Conservation (phyloP, 208 protist genomes). For the Crithidia mellificae region DNA sequence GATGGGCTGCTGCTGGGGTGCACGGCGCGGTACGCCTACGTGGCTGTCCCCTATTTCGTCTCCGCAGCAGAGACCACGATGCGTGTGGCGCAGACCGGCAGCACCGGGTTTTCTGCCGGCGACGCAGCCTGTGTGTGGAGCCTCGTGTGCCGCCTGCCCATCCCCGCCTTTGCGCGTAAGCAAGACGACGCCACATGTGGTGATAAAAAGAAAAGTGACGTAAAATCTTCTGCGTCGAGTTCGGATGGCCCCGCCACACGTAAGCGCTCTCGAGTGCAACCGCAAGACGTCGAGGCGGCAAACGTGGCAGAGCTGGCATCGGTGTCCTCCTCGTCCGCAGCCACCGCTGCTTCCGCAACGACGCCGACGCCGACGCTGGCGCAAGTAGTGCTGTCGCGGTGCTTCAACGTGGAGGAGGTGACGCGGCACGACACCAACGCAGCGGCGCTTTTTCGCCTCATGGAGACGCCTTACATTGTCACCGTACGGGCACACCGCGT, state of each 20-base stretch:
- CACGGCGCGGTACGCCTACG: slow-evolving; percentile 72
- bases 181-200: background rate
- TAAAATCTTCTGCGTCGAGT: too few species aligned
- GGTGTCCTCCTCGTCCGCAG: too few species aligned
- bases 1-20: slow-evolving; percentile 49
- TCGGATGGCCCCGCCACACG: slow-evolving; percentile 6
- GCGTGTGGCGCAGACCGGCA: background rate
- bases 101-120: too few species aligned
- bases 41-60: slow-evolving; percentile 55
- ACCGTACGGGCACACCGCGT: slow-evolving; percentile 65
- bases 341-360: too few species aligned
- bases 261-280: background rate
- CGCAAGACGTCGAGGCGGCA: too few species aligned
- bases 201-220: background rate
- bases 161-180: slow-evolving; percentile 20
- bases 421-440: slow-evolving; percentile 42
- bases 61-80: background rate
- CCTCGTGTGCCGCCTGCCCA: slow-evolving; percentile 40
- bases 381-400: slow-evolving; percentile 11
- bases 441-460: slow-evolving; percentile 11
- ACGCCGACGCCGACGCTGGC: background rate
- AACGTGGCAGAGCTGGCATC: too few species aligned
- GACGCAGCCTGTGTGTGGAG: slow-evolving; percentile 30
- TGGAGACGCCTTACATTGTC: slow-evolving; percentile 25
- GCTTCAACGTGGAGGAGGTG: slow-evolving; percentile 33